Percentiles rank a stretch among this genome's conserved stretches.
phyloP scores from a whole-genome alignment of 306 rosid genomes.

The Inga oerstediana region DNA sequence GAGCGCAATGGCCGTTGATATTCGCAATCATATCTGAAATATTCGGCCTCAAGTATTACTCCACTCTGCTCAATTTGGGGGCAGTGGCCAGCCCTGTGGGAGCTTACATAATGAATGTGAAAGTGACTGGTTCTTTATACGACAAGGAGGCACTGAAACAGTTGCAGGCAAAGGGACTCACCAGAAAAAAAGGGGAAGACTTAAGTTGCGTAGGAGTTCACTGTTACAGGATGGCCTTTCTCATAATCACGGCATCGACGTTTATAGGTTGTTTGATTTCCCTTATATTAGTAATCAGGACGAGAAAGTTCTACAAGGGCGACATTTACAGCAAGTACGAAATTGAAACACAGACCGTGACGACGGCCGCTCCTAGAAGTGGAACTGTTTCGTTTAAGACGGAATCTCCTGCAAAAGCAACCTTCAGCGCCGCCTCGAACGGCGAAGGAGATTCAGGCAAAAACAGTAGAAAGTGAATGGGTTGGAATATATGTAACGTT shows the following conservation, averaged over 20 bases:
- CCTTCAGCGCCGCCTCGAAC: not conserved
- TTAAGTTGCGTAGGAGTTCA: constrained; percentile 52
- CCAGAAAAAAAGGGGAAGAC: constrained; percentile 45
- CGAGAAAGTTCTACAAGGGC: constrained; percentile 56
- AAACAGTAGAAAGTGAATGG: not conserved
- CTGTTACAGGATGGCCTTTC: constrained; percentile 56
- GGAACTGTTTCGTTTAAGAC: not conserved
- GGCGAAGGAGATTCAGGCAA: not conserved
- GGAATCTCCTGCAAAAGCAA: constrained; percentile 5
- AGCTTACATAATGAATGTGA: constrained; percentile 58
- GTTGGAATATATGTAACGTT: not conserved
- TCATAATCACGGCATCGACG: constrained; percentile 51
- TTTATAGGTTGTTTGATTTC: constrained; percentile 55
- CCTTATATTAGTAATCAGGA: constrained; percentile 56
- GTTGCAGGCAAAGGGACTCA: constrained; percentile 40
- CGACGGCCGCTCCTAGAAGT: not conserved
- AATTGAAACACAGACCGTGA: constrained; percentile 24
- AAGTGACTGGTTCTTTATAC: constrained; percentile 58
- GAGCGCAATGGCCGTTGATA: constrained; percentile 68
- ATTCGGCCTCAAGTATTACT: constrained; percentile 73
- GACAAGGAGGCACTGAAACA: constrained; percentile 65
- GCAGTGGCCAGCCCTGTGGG: constrained; percentile 63
- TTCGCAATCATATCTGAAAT: constrained; percentile 73
- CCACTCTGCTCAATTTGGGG: constrained; percentile 61
- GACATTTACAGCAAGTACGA: constrained; percentile 62